Evolutionary conservation across 345 rosid species (phyloP).

Genomic region (Alliaria petiolata): DNA sequence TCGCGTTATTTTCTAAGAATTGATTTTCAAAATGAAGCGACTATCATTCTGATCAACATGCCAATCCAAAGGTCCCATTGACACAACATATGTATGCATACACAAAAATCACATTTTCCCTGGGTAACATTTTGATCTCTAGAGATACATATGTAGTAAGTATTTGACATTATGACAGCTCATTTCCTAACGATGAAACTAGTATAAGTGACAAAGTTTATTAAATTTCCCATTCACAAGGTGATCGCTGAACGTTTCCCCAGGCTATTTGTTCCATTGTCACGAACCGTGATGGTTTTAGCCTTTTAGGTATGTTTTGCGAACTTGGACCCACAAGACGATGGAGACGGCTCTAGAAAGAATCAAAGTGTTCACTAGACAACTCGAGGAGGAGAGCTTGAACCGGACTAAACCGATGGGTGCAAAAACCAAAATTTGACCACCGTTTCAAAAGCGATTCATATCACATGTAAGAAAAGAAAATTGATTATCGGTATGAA

Average conservation of each 20-base stretch:
- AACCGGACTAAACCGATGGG: too few relatives aligned
- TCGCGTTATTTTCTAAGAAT: too few relatives aligned
- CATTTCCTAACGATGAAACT: background rate
- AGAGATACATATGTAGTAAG: background rate
- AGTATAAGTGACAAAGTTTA: background rate
- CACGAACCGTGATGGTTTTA: too few relatives aligned
- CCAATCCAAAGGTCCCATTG: too few relatives aligned
- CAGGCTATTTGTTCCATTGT: too few relatives aligned
- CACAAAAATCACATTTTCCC: background rate
- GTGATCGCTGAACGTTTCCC: background rate
- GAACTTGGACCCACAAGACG: conserved; percentile 74
- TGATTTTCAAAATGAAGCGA: too few relatives aligned
- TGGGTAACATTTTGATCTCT: background rate
- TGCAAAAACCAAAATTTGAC: too few relatives aligned
- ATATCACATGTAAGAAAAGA: too few relatives aligned
- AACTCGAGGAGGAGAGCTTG: too few relatives aligned
- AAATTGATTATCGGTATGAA: too few relatives aligned
- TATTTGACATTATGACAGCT: background rate
- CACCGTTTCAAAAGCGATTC: too few relatives aligned
- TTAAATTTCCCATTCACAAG: background rate
- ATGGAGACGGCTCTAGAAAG: conserved; percentile 69
- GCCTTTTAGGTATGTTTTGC: conserved; percentile 96
- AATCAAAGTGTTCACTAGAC: conserved; percentile 47
- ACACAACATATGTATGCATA: background rate
- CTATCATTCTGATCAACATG: too few relatives aligned